Evolutionary conservation across 75 land plant species (phyloP), one percentile per base, ranked within the genome.

Genomic region (Gnetum montanum): DNA sequence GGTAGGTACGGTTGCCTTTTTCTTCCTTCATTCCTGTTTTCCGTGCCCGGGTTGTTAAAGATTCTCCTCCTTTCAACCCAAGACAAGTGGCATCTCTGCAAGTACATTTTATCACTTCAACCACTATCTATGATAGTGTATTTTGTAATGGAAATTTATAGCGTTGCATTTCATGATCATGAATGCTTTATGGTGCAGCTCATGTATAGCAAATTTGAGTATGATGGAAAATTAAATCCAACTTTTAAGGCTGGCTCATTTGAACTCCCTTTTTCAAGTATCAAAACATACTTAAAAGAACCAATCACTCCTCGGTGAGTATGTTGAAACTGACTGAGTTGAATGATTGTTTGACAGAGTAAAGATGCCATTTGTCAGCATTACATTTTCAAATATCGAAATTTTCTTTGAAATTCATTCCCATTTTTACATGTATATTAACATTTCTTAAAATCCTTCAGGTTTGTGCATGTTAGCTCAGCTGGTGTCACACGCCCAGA

Each of bases 121-220:
- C 29, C 22, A 13, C 34, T 53, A 15, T 13, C 20, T 33, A n/a
- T n/a, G 13, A 16, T 22, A 31, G 34, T 31, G 31, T 31, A n/a
- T 33, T 15, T 53, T 53, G 18, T 34, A 25, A 3, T 50, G 13
- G 37, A 3, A 33, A 1, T 8, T 48, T 25, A n/a, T n/a, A n/a
- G n/a, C 12, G 15, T 40, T 40, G 12, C 15, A 15, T 40, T 10
- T 40, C 10, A 40, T 10, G 10, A 15, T 40, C n/a, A n/a, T n/a
- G n/a, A n/a, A n/a, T n/a, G n/a, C n/a, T n/a, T n/a, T n/a, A 2
- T 41, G 3, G n/a, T 78, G 31, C 84, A 95, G 93, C 74, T 95
- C 49, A 84, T 95, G 83, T 95, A 82, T 76, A 95, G 99, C 79
- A 95, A 95, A 63, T 95, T 95, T 70, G 99, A 95, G 59, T 95